Evolutionary conservation across 2,329 filamentous ascomycete species (phyloP).

Genomic region (Colletotrichum sp.): DNA sequence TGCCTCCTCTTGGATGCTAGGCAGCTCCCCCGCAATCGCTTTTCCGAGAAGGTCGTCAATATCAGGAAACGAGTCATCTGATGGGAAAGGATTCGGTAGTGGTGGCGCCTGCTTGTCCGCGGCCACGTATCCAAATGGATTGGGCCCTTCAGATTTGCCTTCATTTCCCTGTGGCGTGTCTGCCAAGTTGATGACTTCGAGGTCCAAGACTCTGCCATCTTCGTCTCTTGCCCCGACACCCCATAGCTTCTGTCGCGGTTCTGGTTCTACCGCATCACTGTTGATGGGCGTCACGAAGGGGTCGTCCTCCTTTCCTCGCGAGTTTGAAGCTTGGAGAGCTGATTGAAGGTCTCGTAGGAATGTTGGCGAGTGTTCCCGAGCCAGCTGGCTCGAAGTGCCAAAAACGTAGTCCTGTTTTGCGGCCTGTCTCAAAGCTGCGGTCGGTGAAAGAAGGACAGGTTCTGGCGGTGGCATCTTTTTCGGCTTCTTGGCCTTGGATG

Average conservation of each 20-base stretch:
- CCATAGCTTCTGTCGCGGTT: constrained; percentile 63
- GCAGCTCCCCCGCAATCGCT: not conserved
- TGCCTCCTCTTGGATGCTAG: not conserved
- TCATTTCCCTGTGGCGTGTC: constrained; percentile 40
- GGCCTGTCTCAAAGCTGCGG: constrained; percentile 69
- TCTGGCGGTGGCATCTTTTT: constrained; percentile 40
- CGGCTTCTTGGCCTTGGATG: constrained; percentile 43
- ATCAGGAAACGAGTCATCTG: constrained; percentile 13
- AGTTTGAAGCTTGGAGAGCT: constrained; percentile 65
- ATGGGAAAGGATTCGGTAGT: not conserved
- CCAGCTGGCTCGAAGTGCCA: constrained; percentile 85
- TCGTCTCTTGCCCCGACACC: constrained; percentile 70
- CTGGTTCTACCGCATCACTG: constrained; percentile 40
- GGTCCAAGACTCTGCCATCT: constrained; percentile 67
- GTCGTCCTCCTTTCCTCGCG: constrained; percentile 35
- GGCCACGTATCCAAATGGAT: constrained; percentile 43
- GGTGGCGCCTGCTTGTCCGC: not conserved
- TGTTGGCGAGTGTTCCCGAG: constrained; percentile 72
- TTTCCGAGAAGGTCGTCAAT: constrained; percentile 9
- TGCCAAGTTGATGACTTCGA: constrained; percentile 66
- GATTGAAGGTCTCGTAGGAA: constrained; percentile 66
- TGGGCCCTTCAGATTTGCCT: constrained; percentile 25
- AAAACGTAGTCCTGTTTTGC: constrained; percentile 80
- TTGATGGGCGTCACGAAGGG: constrained; percentile 44
- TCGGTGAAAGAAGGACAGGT: constrained; percentile 69